Base-by-base conservation (phyloP, 108 stramenopile species). In the Asterionellopsis glacialis region DNA sequence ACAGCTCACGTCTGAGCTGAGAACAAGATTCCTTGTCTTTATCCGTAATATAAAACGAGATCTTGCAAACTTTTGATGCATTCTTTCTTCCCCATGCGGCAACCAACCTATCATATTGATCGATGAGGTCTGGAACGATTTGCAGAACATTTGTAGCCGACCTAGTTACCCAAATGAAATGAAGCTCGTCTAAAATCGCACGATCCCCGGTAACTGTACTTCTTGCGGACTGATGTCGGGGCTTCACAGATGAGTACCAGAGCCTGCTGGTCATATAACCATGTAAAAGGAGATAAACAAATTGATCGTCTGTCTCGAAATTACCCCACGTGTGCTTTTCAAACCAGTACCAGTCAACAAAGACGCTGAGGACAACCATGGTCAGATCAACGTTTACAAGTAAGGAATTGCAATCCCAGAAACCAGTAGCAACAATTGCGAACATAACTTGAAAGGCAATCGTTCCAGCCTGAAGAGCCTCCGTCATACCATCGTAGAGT, bases 281-380 rank as follows among this genome's bases (percentile, higher is more conserved):
- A 33, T 33, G 33, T 33, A 33, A 33, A 7, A 33, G 33, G 7
- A 33, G 2, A 33, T 33, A 33, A 33, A 33, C 2, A 7, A 33
- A 33, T 33, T 33, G 2, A 14, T 39, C 55, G 24, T 60, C 16
- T 18, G 27, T 48, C 5, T 64, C 51, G 33, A 49, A 64, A 5
- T 33, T 33, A 33, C 33, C 33, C 33, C 33, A 33, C 33, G 2
- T 33, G 33, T 33, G 33, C 13, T 48, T 18, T 5, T 18, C 18
- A 42, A 61, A 74, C 59, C 63, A 73, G 26, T 26, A 65, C 68
- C 63, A 66, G 56, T 78, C 72, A 11, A 64, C 60, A 27, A 69
- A 65, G 16, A 49, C 43, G 26, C 53, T 13, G 24, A 70, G 33
- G 41, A 65, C 12, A 18, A 49, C 43, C 21, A 78, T 18, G 16